These are phyloP conservation scores for Bruguiera gymnorhiza DNA, from an alignment of 345 rosid species.

Conservation along the genomic window DNA sequence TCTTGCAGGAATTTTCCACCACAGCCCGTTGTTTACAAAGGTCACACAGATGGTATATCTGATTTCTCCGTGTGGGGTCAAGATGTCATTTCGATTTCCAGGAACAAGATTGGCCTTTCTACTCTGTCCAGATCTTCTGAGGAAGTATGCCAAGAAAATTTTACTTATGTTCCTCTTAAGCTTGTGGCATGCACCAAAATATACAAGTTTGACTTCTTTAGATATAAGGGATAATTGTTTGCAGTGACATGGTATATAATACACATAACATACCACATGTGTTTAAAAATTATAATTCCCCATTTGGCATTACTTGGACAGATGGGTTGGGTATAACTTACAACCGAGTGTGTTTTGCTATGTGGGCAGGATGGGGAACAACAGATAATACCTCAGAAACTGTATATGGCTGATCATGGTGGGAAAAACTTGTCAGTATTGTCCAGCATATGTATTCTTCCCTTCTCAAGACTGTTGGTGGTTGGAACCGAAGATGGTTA, in stretches of 20 bases:
- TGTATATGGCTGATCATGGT: conserved; percentile 53
- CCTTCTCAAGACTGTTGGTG: conserved; percentile 70
- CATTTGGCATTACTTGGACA: background rate
- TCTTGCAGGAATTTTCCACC: conserved; percentile 55
- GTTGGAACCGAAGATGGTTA: conserved; percentile 89
- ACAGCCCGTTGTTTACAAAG: conserved; percentile 52
- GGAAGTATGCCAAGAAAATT: conserved; percentile 46
- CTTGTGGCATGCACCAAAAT: conserved; percentile 4
- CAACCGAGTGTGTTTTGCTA: background rate
- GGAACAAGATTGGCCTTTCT: conserved; percentile 76
- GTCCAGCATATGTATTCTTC: conserved; percentile 70
- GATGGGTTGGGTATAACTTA: background rate
- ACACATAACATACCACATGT: no score
- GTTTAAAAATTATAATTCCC: no score
- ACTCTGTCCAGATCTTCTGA: conserved; percentile 53
- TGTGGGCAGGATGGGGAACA: conserved; percentile 60
- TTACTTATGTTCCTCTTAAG: background rate
- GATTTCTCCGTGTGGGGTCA: conserved; percentile 84
- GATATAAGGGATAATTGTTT: background rate
- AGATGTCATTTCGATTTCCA: conserved; percentile 80
- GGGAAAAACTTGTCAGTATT: conserved; percentile 55
- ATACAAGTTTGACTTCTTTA: background rate
- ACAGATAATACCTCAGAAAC: conserved; percentile 62
- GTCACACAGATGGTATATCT: conserved; percentile 74
- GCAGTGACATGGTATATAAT: background rate